These are phyloP conservation scores for Gossypium australe DNA, from an alignment of 345 rosid genomes.

Conservation along the genomic window DNA sequence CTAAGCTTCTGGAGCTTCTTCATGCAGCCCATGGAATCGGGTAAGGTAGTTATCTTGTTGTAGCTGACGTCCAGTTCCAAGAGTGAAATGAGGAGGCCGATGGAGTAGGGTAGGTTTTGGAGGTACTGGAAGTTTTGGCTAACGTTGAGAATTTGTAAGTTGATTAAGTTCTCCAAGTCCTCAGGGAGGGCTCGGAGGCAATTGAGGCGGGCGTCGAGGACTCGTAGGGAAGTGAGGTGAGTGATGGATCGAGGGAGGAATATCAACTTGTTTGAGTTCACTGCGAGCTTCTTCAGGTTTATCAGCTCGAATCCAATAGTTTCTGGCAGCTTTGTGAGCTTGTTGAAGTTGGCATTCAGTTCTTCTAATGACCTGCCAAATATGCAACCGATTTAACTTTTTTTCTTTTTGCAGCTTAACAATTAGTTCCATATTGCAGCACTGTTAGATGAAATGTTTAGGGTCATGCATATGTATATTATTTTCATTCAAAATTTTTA, in stretches of 20 bases:
- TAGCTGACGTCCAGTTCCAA: conserved; percentile 75
- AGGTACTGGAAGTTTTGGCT: conserved; percentile 87
- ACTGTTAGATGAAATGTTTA: too few species aligned
- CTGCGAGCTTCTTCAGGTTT: conserved; percentile 58
- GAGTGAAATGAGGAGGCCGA: conserved; percentile 69
- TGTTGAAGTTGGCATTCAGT: conserved; percentile 84
- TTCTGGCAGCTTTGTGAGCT: conserved; percentile 62
- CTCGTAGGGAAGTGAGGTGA: conserved; percentile 51
- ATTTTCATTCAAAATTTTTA: too few species aligned
- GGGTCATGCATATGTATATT: too few species aligned
- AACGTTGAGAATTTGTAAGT: conserved; percentile 61
- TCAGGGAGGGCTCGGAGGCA: conserved; percentile 67
- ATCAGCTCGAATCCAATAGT: conserved; percentile 62
- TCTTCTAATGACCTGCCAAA: conserved; percentile 55
- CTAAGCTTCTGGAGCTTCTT: conserved; percentile 56
- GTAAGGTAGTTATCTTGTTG: conserved; percentile 57
- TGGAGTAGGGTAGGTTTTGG: conserved; percentile 45
- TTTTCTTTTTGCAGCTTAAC: background rate
- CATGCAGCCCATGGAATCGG: conserved; percentile 75
- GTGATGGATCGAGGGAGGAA: conserved; percentile 64
- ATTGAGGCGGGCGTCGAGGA: conserved; percentile 71
- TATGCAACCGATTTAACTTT: background rate
- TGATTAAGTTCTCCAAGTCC: conserved; percentile 69
- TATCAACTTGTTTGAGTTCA: conserved; percentile 70
- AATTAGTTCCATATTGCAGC: background rate